Percentiles rank a stretch among this genome's conserved stretches.
phyloP scores from a whole-genome alignment of 2,329 filamentous ascomycete species.

The Xylaria arbuscula region DNA sequence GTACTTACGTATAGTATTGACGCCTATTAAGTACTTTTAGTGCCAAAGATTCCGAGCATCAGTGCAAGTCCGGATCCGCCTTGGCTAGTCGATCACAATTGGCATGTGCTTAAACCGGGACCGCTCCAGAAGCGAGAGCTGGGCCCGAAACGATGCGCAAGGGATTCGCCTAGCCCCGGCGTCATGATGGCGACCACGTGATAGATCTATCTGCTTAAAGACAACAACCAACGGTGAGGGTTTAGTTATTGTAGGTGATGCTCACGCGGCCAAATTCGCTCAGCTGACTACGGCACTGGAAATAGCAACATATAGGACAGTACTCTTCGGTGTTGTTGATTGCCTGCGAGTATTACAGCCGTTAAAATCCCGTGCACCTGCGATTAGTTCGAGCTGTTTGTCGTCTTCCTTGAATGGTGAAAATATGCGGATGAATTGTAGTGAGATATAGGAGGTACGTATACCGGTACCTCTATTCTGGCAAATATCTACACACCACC shows the following conservation, averaged over 20 bases:
- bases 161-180: conserved; percentile 35
- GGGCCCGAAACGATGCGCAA: conserved; percentile 18
- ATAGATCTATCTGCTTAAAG: conserved; percentile 16
- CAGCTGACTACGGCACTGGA: conserved; percentile 29
- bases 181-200: conserved; percentile 27
- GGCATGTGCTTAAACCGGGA: conserved; percentile 16
- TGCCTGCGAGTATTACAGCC: not conserved
- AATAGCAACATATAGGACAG: conserved; percentile 11
- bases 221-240: conserved; percentile 13
- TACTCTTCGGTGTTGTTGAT: not conserved
- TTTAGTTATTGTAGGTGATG: not conserved
- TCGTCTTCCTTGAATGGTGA: not conserved
- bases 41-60: conserved; percentile 3
- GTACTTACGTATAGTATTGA: not conserved
- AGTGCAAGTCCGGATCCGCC: not conserved
- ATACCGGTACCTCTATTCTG: not conserved
- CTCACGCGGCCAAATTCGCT: conserved; percentile 15
- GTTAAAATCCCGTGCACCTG: not conserved
- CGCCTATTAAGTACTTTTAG: not conserved
- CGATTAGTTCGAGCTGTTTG: not conserved
- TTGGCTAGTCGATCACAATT: not conserved
- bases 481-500: conserved; percentile 1
- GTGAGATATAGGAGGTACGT: not conserved
- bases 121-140: not conserved
- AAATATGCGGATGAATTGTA: not conserved